Conservation (phyloP, 371 early-diverging fungal species). For the Mortierella sp. region DNA sequence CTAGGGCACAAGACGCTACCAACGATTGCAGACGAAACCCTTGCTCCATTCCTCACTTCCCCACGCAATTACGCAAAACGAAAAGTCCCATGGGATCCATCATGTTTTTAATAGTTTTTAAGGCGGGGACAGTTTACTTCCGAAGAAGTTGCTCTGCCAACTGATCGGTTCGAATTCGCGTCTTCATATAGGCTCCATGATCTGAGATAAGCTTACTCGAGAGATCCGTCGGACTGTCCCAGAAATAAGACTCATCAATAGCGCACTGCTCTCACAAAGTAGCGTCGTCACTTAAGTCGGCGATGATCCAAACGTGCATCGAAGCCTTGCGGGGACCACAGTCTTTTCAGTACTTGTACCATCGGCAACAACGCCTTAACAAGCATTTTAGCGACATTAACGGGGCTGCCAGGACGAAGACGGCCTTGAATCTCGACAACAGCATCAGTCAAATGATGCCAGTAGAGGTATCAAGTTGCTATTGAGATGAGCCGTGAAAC, state of each 20-base stretch:
- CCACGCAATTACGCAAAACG: constrained; percentile 34
- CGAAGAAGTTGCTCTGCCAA: constrained; percentile 59
- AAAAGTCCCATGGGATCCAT: constrained; percentile 59
- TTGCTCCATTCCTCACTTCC: constrained; percentile 41
- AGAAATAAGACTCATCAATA: constrained; percentile 12
- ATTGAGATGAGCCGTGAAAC: constrained; percentile 32
- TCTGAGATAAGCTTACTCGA: constrained; percentile 33
- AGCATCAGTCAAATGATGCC: constrained; percentile 10
- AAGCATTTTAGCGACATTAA: constrained; percentile 7
- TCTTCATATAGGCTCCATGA: constrained; percentile 56
- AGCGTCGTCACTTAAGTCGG: constrained; percentile 28
- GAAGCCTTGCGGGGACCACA: constrained; percentile 48
- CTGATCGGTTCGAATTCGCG: constrained; percentile 54
- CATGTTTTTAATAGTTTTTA: constrained; percentile 53
- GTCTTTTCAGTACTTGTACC: constrained; percentile 24
- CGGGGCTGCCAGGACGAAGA: not conserved
- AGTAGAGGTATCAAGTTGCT: constrained; percentile 10
- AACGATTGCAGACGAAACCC: constrained; percentile 9
- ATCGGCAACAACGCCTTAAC: constrained; percentile 20
- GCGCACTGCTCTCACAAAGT: constrained; percentile 7
- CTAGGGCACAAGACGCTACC: no score
- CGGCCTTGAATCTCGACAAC: constrained; percentile 5
- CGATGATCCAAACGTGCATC: constrained; percentile 40
- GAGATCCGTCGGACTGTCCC: constrained; percentile 1
- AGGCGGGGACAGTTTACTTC: constrained; percentile 59